Conservation (phyloP, 164 flowering plant species). For the Chimonanthus praecox region DNA sequence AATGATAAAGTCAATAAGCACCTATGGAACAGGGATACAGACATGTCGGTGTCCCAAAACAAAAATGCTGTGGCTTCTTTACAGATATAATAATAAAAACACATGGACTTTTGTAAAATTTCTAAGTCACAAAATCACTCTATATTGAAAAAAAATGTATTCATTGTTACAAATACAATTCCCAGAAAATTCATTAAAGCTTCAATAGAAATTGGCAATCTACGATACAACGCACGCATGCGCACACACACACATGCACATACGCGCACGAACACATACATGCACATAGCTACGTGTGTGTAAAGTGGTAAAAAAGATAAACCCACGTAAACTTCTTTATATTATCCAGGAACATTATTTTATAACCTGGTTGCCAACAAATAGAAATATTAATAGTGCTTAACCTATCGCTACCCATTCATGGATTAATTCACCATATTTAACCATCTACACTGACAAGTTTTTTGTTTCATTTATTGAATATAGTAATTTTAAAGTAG, state of each 20-base stretch:
- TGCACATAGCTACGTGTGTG: not conserved
- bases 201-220: not conserved
- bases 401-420: not conserved
- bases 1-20: not conserved
- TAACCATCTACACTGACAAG: too few species aligned
- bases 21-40: not conserved
- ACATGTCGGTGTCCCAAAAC: not conserved
- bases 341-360: not conserved
- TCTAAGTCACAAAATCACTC: too few species aligned
- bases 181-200: not conserved
- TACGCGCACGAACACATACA: too few species aligned
- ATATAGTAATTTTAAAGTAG: too few species aligned
- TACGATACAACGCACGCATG: not conserved
- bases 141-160: too few species aligned
- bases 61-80: too few species aligned
- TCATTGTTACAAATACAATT: too few species aligned
- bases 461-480: too few species aligned
- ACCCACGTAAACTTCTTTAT: not conserved
- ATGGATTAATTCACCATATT: not conserved
- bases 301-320: not conserved
- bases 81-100: too few species aligned
- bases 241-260: too few species aligned
- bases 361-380: not conserved
- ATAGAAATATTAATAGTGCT: not conserved
- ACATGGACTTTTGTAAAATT: too few species aligned